phyloP scores from a whole-genome alignment of 176 grass and related monocot genomes.

The Oryza glumipatula region DNA sequence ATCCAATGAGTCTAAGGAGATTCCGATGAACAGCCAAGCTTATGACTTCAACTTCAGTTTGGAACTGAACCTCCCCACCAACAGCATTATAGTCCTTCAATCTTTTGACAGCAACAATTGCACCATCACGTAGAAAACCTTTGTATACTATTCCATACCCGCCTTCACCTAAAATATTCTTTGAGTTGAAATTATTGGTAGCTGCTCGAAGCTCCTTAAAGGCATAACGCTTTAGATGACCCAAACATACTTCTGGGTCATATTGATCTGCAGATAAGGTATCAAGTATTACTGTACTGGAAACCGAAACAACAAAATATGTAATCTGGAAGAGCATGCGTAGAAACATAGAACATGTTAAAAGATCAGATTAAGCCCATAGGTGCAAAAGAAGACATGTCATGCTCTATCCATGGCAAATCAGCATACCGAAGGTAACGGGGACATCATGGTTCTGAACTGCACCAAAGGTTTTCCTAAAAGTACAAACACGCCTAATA shows the following conservation, averaged over 20 bases:
- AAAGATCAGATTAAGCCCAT: not conserved
- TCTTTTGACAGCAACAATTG: conserved; percentile 86
- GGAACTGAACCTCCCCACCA: conserved; percentile 89
- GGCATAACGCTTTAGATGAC: conserved; percentile 86
- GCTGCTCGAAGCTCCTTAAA: conserved; percentile 88
- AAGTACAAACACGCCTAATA: not conserved
- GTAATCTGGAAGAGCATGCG: not conserved
- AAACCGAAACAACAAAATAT: conserved; percentile 28
- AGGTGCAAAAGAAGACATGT: conserved; percentile 11
- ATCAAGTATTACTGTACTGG: conserved; percentile 31
- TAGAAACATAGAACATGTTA: not conserved
- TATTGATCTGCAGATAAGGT: conserved; percentile 68
- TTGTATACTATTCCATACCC: conserved; percentile 98
- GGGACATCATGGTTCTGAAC: conserved; percentile 20
- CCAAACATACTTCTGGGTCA: conserved; percentile 85
- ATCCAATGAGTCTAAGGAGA: conserved; percentile 89
- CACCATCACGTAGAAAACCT: conserved; percentile 80
- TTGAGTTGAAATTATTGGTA: conserved; percentile 89
- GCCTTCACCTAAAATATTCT: conserved; percentile 95
- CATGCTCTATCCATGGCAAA: conserved; percentile 8
- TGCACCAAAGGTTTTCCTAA: conserved; percentile 10
- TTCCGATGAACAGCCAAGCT: conserved; percentile 96
- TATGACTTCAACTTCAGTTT: conserved; percentile 98
- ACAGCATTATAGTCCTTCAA: conserved; percentile 88
- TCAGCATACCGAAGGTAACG: conserved; percentile 12